Conservation (phyloP, 345 rosid genomes). For the Eucalyptus sp. region DNA sequence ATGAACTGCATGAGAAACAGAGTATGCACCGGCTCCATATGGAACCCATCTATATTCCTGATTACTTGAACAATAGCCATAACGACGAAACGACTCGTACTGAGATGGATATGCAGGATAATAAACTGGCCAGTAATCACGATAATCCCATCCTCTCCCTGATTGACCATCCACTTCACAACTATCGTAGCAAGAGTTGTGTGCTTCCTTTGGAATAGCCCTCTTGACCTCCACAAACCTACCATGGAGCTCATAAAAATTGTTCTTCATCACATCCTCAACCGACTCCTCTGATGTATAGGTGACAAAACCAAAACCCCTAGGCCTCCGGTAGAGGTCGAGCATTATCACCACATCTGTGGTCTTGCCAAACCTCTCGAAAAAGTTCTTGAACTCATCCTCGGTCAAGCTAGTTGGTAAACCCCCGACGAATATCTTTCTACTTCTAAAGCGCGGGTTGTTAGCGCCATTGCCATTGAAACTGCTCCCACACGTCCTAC, state of each 20-base stretch:
- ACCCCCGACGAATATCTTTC: constrained; percentile 84
- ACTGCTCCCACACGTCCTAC: neutral
- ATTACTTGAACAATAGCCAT: neutral
- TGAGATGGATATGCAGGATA: neutral
- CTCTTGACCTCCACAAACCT: constrained; percentile 71
- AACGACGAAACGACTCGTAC: neutral
- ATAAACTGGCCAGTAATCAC: neutral
- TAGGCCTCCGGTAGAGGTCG: constrained; percentile 57
- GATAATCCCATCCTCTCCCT: neutral
- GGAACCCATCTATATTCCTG: neutral
- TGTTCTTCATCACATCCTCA: constrained; percentile 46
- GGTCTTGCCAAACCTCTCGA: constrained; percentile 61
- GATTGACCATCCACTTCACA: neutral
- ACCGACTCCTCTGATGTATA: constrained; percentile 62
- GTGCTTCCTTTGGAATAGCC: constrained; percentile 65
- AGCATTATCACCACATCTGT: constrained; percentile 83
- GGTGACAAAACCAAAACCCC: constrained; percentile 88
- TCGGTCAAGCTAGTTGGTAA: constrained; percentile 50
- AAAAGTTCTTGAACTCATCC: constrained; percentile 61
- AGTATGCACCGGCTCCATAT: neutral
- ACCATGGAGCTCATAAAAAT: constrained; percentile 51
- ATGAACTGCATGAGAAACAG: neutral
- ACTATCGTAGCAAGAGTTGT: neutral
- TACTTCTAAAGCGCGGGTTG: neutral
- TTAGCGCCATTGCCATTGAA: neutral